Conservation (phyloP, 352 stramenopile species). For the Phytophthora melonis region DNA sequence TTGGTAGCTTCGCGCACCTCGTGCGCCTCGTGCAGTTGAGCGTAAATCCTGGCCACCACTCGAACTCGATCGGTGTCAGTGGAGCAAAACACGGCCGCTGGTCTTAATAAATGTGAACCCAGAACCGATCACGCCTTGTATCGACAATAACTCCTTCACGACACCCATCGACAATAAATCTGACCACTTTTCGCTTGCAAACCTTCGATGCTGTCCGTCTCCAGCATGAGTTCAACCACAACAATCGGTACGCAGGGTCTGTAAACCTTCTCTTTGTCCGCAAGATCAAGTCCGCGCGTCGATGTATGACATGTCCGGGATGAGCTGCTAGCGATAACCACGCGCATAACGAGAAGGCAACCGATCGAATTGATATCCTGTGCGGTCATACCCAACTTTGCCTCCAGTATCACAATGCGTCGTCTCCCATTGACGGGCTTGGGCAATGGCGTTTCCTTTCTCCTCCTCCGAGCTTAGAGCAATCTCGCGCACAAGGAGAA, state of each 20-base stretch:
- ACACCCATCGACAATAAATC: conserved; percentile 33
- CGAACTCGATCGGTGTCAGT: not conserved
- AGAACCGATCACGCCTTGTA: conserved; percentile 28
- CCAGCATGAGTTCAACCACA: conserved; percentile 4
- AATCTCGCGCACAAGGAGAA: conserved; percentile 26
- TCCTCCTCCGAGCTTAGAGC: not conserved
- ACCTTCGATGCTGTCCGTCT: conserved; percentile 1
- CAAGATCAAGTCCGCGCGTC: not conserved
- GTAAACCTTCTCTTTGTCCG: not conserved
- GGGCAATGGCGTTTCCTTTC: not conserved
- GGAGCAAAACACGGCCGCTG: conserved; percentile 22
- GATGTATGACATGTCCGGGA: conserved; percentile 1
- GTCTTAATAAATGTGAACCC: conserved; percentile 35
- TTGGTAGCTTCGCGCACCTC: not conserved
- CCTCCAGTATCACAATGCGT: not conserved
- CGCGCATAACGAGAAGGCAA: not conserved
- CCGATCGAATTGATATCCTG: conserved; percentile 1
- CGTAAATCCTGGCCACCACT: not conserved
- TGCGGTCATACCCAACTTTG: not conserved
- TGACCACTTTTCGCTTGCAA: conserved; percentile 7
- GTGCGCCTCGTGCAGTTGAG: not conserved
- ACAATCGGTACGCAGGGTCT: conserved; percentile 4
- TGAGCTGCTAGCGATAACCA: not conserved
- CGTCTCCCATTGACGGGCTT: not conserved
- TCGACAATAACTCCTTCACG: conserved; percentile 41